These are phyloP conservation scores for Anisodus acutangulus DNA, from an alignment of 257 asterid genomes.

Conservation along the genomic window DNA sequence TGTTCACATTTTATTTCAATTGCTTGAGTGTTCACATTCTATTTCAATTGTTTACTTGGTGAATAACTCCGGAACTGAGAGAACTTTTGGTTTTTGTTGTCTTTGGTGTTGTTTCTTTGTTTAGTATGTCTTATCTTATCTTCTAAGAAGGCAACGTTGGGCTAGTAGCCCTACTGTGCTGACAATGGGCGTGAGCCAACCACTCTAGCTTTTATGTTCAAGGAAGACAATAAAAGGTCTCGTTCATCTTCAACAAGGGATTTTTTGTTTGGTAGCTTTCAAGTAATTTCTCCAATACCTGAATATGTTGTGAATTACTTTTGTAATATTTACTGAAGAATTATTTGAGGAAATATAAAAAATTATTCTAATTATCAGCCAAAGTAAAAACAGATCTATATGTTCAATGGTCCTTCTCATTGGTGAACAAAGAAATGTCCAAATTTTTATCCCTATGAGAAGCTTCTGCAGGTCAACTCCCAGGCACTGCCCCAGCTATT, in stretches of 20 bases:
- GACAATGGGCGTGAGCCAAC: conserved; percentile 99
- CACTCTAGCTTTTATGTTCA: conserved; percentile 96
- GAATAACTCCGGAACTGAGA: conserved; percentile 75
- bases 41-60: conserved; percentile 63
- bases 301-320: conserved; percentile 30
- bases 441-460: conserved; percentile 32
- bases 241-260: conserved; percentile 97
- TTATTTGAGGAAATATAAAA: neutral
- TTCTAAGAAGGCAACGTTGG: conserved; percentile 99
- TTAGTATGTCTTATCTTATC: conserved; percentile 92
- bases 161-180: conserved; percentile 99
- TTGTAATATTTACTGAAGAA: neutral
- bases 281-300: conserved; percentile 40
- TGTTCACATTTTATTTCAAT: conserved; percentile 48
- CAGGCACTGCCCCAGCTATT: conserved; percentile 65
- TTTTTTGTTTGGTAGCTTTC: conserved; percentile 73
- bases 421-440: neutral
- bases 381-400: neutral
- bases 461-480: conserved; percentile 74
- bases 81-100: conserved; percentile 92
- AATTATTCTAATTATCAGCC: neutral
- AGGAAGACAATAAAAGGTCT: conserved; percentile 92
- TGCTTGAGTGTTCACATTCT: conserved; percentile 52
- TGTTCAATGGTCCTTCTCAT: conserved; percentile 23
- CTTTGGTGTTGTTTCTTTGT: conserved; percentile 97